Evolutionary conservation across 768 basidiomycete species (phyloP).

Genomic region (Hericium alpestre): DNA sequence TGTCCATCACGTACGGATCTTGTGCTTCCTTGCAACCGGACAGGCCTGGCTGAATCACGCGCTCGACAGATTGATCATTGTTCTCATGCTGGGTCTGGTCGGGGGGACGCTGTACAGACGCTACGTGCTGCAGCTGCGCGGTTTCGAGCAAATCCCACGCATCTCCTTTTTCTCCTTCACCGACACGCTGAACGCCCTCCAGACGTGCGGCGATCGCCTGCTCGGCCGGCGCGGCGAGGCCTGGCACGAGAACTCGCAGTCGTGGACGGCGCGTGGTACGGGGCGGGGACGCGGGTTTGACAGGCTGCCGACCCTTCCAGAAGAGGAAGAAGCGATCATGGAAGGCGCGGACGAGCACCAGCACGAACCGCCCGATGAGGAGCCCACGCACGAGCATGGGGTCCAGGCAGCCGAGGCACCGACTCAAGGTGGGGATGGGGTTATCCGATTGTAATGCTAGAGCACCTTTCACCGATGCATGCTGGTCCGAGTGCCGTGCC

Average conservation of each 20-base stretch:
- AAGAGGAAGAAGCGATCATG: constrained; percentile 20
- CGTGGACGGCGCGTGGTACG: constrained; percentile 14
- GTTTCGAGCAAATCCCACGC: constrained; percentile 64
- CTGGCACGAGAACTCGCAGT: constrained; percentile 9
- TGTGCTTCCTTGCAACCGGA: background rate
- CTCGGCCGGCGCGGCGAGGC: constrained; percentile 11
- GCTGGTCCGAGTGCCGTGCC: too few relatives aligned
- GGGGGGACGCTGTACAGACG: constrained; percentile 70
- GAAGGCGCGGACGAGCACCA: constrained; percentile 18
- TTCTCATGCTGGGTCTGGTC: constrained; percentile 56
- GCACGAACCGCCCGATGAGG: constrained; percentile 13
- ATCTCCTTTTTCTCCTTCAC: constrained; percentile 30
- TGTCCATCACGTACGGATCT: constrained; percentile 48
- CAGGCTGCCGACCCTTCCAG: constrained; percentile 15
- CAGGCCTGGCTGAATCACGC: background rate
- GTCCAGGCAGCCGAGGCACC: too few relatives aligned
- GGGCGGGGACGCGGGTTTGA: constrained; percentile 14
- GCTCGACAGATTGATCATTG: constrained; percentile 35
- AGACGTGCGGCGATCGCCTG: constrained; percentile 14
- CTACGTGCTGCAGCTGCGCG: constrained; percentile 59
- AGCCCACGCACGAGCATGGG: too few relatives aligned
- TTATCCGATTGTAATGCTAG: constrained; percentile 17
- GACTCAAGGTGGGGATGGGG: constrained; percentile 5
- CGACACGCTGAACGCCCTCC: constrained; percentile 17
- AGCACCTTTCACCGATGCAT: too few relatives aligned